These are phyloP conservation scores for Tolypocladium tropicale DNA, from an alignment of 2,329 filamentous ascomycete genomes.

Conservation along the genomic window DNA sequence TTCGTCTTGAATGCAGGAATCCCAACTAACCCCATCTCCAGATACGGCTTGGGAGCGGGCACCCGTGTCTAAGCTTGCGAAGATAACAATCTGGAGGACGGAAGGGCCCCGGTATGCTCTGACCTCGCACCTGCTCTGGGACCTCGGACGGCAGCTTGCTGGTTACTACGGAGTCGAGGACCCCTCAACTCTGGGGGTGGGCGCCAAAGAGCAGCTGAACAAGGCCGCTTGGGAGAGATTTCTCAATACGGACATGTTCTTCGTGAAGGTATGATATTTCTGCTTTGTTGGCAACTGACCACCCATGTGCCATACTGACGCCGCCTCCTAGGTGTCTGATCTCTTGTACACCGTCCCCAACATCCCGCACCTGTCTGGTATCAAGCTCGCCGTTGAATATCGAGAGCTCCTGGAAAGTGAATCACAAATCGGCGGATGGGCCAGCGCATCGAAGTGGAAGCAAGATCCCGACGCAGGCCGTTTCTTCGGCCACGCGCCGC, in stretches of 20 bases:
- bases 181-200: conserved; percentile 31
- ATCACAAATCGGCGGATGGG: conserved; percentile 30
- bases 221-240: conserved; percentile 43
- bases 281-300: neutral
- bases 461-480: conserved; percentile 43
- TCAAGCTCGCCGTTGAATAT: conserved; percentile 48
- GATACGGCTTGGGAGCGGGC: conserved; percentile 50
- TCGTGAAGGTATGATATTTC: conserved; percentile 45
- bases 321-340: conserved; percentile 41
- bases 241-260: conserved; percentile 51
- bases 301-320: neutral
- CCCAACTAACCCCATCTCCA: conserved; percentile 14
- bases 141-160: conserved; percentile 42
- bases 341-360: conserved; percentile 48
- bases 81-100: conserved; percentile 48
- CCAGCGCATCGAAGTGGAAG: conserved; percentile 44
- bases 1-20: neutral
- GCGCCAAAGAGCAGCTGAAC: conserved; percentile 34
- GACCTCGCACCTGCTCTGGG: conserved; percentile 36
- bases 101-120: conserved; percentile 48
- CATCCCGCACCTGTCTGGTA: conserved; percentile 45
- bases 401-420: conserved; percentile 46
- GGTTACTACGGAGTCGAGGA: conserved; percentile 38
- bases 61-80: conserved; percentile 42
- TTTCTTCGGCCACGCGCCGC: conserved; percentile 43